Base-by-base conservation (phyloP, 495 filamentous ascomycete genomes). In the Geoglossum glabrum region DNA sequence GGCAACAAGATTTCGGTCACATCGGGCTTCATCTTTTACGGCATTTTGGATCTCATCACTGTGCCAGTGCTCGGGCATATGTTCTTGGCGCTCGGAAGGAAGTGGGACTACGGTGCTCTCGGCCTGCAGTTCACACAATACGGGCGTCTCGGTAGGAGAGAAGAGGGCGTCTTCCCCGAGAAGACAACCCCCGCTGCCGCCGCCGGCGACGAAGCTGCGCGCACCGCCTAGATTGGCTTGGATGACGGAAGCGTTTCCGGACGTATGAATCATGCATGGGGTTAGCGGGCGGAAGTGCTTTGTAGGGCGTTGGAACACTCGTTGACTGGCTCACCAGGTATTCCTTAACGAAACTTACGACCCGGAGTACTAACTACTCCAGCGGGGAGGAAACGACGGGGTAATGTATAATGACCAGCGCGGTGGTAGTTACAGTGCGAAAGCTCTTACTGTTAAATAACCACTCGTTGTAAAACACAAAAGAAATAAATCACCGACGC, bases 21-120 rank as follows among this genome's bases (percentile, higher is more conserved):
- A 58, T 76, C 73, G 2, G 79, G 80, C 60, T 72, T 75, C n/a
- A 67, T 85, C 57, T 87, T 87, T 67, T 87, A 86, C 61, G 81
- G 81, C 31, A 69, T 82, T 21, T 66, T 87, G 15, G 81, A 87
- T 61, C 61, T 85, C 7, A 57, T 84, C 15, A 66, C 79, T 6
- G 77, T 82, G 57, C 81, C 78, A 0, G 64, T 79, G 0, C 76
- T 83, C 54, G 71, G 72, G 3, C 47, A 74, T 28, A 34, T 69
- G 0, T 65, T 80, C 55, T 64, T 76, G 46, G 26, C n/a, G 6
- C 46, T 50, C n/a, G 46, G 21, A 23, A 25, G 46, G 19, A 50
- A 9, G 10, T 50, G 46, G 46, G 46, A 50, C 13, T 50, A 50
- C n/a, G 46, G 46, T 25, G 46, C 46, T 25, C 46, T 50, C 13